Percentiles rank a stretch among this genome's conserved stretches.
Evolutionary conservation across 257 asterid genomes (phyloP).

Genomic region (Fraxinus pennsylvanica): DNA sequence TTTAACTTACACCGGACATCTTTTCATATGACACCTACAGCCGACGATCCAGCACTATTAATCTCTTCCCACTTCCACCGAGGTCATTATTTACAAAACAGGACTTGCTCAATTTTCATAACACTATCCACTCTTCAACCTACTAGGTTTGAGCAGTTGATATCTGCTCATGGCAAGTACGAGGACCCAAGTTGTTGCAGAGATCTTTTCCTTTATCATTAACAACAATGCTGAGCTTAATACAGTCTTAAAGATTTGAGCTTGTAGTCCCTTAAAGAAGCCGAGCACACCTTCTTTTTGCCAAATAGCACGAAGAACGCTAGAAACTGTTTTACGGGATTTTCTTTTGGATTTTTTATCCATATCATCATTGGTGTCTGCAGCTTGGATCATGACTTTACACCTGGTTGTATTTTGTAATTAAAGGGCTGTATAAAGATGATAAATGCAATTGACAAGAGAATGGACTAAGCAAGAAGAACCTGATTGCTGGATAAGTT

Average conservation of each 20-base stretch:
- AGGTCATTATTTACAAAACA: background rate
- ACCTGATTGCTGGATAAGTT: slow-evolving; percentile 87
- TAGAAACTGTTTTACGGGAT: slow-evolving; percentile 58
- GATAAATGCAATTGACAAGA: background rate
- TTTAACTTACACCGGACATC: background rate
- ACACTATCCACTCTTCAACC: slow-evolving; percentile 38
- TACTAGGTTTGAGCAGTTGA: slow-evolving; percentile 40
- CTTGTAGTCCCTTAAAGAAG: slow-evolving; percentile 84
- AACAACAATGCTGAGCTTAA: slow-evolving; percentile 75
- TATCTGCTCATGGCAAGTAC: slow-evolving; percentile 59
- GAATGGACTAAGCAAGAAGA: background rate
- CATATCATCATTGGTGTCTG: slow-evolving; percentile 55
- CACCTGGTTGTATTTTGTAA: slow-evolving; percentile 47
- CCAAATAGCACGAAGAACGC: slow-evolving; percentile 65
- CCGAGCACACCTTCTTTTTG: slow-evolving; percentile 72
- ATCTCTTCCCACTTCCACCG: background rate
- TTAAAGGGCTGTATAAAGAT: background rate
- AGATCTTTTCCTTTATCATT: slow-evolving; percentile 89
- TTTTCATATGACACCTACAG: background rate
- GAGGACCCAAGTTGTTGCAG: slow-evolving; percentile 76
- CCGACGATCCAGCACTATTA: background rate
- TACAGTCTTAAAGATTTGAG: slow-evolving; percentile 87
- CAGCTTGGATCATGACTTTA: slow-evolving; percentile 85
- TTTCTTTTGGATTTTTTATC: slow-evolving; percentile 33
- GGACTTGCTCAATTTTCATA: background rate